A percentile compares a stretch with the other conserved stretches of the same genome.
Evolutionary conservation across 768 basidiomycete species (phyloP).

Genomic region (Tremella yokohamensis): DNA sequence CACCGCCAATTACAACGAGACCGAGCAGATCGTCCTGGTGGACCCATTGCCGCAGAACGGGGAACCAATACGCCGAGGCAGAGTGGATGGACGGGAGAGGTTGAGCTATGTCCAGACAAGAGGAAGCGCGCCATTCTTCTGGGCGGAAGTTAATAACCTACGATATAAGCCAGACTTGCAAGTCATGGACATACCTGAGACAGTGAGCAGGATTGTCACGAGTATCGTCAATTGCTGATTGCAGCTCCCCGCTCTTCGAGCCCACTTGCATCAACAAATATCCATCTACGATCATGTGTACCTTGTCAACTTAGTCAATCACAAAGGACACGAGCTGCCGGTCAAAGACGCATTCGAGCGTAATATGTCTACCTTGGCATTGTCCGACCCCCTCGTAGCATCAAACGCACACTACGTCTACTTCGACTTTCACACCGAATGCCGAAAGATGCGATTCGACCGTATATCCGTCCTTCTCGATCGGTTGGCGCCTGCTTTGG

Average conservation of each 20-base stretch:
- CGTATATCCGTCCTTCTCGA: slow-evolving; percentile 79
- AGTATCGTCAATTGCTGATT: background rate
- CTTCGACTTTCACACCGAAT: slow-evolving; percentile 97
- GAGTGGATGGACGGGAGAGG: slow-evolving; percentile 51
- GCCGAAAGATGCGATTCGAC: slow-evolving; percentile 91
- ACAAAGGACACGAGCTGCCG: slow-evolving; percentile 85
- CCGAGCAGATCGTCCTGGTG: slow-evolving; percentile 85
- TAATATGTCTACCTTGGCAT: slow-evolving; percentile 61
- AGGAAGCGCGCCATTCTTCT: slow-evolving; percentile 89
- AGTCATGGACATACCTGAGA: slow-evolving; percentile 86
- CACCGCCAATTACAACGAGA: slow-evolving; percentile 96
- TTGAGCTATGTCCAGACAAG: slow-evolving; percentile 89
- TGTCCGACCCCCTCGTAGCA: slow-evolving; percentile 52
- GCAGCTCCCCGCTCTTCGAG: slow-evolving; percentile 67
- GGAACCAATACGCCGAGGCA: slow-evolving; percentile 26
- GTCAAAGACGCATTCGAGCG: slow-evolving; percentile 94
- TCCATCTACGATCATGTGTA: slow-evolving; percentile 71
- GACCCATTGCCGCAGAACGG: slow-evolving; percentile 53
- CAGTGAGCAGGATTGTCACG: slow-evolving; percentile 57
- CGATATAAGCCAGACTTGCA: slow-evolving; percentile 95
- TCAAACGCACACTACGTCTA: slow-evolving; percentile 79
- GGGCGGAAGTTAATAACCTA: slow-evolving; percentile 93
- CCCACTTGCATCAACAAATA: slow-evolving; percentile 71
- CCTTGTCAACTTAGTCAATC: slow-evolving; percentile 88
- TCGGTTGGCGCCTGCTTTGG: slow-evolving; percentile 56